A percentile compares a stretch with the other conserved stretches of the same genome.
Conservation (phyloP, 1,284 basidiomycete genomes). For the Cystobasidium pallidum region DNA sequence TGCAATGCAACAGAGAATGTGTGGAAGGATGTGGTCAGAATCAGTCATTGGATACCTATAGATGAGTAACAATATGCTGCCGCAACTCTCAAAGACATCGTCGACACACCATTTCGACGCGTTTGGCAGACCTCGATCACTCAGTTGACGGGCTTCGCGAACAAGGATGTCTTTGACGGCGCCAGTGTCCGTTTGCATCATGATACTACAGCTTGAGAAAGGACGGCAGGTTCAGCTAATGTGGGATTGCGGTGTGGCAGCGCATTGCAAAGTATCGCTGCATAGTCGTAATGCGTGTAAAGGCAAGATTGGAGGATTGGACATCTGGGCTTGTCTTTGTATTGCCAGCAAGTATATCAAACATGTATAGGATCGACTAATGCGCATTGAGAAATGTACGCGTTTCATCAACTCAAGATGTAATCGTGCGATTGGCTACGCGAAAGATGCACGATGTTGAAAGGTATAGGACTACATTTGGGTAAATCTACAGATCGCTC, state of each 20-base stretch:
- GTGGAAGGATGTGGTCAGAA: background rate
- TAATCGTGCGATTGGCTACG: too few relatives aligned
- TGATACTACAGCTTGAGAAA: background rate
- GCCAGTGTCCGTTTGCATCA: background rate
- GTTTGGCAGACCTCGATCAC: slow-evolving; percentile 39
- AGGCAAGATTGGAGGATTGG: background rate
- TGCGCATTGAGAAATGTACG: too few relatives aligned
- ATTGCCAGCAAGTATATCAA: too few relatives aligned
- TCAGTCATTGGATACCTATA: background rate
- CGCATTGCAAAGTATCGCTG: background rate
- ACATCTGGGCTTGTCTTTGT: too few relatives aligned
- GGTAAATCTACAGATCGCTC: background rate
- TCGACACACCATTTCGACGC: slow-evolving; percentile 40
- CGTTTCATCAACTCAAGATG: too few relatives aligned
- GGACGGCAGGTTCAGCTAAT: background rate
- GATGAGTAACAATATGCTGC: too few relatives aligned
- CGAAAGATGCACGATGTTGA: too few relatives aligned
- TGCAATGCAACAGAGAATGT: background rate
- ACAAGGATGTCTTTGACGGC: background rate
- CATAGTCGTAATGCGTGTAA: background rate
- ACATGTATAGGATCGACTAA: too few relatives aligned
- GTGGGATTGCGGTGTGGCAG: background rate
- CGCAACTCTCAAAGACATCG: background rate
- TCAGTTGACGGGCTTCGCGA: slow-evolving; percentile 18
- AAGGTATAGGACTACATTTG: too few relatives aligned